Percentiles rank a stretch among this genome's conserved stretches.
Conservation (phyloP, 768 basidiomycete species). For the Hypsizygus marmoreus region DNA sequence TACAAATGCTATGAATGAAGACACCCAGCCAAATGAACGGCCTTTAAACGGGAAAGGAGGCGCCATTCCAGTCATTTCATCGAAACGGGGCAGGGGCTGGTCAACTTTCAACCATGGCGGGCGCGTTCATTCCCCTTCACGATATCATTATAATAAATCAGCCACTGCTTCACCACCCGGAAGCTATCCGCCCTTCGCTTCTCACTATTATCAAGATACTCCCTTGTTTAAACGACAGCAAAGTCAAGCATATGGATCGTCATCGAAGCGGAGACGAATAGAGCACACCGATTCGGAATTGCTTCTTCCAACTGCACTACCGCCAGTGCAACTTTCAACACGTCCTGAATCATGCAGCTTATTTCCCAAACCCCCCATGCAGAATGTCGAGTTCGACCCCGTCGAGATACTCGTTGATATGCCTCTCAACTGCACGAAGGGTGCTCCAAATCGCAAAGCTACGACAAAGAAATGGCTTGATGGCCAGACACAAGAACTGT, state of each 20-base stretch:
- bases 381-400: conserved; percentile 1
- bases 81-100: background rate
- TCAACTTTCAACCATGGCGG: conserved; percentile 1
- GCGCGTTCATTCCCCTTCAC: background rate
- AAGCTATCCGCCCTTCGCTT: conserved; percentile 3
- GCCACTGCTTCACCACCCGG: background rate
- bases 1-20: conserved; percentile 19
- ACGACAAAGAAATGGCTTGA: conserved; percentile 7
- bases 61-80: conserved; percentile 11
- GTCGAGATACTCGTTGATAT: conserved; percentile 9
- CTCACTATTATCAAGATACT: background rate
- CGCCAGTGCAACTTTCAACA: background rate
- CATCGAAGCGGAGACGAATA: conserved; percentile 10
- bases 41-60: conserved; percentile 11
- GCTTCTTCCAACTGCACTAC: background rate
- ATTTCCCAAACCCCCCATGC: background rate
- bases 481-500: conserved; percentile 5
- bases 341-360: background rate
- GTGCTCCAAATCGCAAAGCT: conserved; percentile 3
- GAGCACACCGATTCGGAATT: background rate
- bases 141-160: conserved; percentile 2
- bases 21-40: conserved; percentile 20
- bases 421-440: conserved; percentile 11
- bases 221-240: conserved; percentile 1
- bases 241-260: background rate